Evolutionary conservation across 106 monocot genomes (phyloP).

Genomic region (Cymbidium sinense): DNA sequence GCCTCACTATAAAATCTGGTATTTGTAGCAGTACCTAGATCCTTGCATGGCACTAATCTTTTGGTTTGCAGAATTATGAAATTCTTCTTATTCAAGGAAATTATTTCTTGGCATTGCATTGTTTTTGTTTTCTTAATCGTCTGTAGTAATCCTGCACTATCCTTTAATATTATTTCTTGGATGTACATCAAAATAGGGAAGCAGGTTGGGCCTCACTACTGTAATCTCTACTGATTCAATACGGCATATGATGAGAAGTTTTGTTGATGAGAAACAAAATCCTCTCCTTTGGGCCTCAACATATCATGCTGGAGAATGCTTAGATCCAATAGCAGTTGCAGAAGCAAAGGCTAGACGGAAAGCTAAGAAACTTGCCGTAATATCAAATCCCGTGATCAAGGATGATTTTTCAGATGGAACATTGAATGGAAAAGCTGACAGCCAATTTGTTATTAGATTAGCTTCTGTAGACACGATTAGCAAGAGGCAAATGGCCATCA

Average conservation of each 20-base stretch:
- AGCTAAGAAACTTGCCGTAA: slow-evolving; percentile 46
- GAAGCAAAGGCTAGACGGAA: slow-evolving; percentile 67
- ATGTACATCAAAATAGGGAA: slow-evolving; percentile 42
- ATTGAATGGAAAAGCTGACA: slow-evolving; percentile 25
- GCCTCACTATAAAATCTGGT: background rate
- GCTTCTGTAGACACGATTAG: slow-evolving; percentile 40
- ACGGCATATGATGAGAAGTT: slow-evolving; percentile 95
- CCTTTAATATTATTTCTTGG: slow-evolving; percentile 1
- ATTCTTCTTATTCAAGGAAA: background rate
- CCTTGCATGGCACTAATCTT: background rate
- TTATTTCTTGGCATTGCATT: background rate
- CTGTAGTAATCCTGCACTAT: background rate
- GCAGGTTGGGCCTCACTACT: slow-evolving; percentile 84
- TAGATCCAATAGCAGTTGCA: slow-evolving; percentile 82
- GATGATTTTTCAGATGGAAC: slow-evolving; percentile 21
- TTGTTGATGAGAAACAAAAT: slow-evolving; percentile 69
- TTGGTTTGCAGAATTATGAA: background rate
- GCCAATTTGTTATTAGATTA: slow-evolving; percentile 12
- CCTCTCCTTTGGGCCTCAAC: slow-evolving; percentile 96
- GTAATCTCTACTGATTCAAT: slow-evolving; percentile 94
- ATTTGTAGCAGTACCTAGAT: background rate
- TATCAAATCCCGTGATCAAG: slow-evolving; percentile 7
- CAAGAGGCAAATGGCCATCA: slow-evolving; percentile 62
- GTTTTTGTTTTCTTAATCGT: background rate
- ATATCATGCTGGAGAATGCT: slow-evolving; percentile 92